Conservation (phyloP, 139 green algal genomes). For the Ostreobium quekettii region DNA sequence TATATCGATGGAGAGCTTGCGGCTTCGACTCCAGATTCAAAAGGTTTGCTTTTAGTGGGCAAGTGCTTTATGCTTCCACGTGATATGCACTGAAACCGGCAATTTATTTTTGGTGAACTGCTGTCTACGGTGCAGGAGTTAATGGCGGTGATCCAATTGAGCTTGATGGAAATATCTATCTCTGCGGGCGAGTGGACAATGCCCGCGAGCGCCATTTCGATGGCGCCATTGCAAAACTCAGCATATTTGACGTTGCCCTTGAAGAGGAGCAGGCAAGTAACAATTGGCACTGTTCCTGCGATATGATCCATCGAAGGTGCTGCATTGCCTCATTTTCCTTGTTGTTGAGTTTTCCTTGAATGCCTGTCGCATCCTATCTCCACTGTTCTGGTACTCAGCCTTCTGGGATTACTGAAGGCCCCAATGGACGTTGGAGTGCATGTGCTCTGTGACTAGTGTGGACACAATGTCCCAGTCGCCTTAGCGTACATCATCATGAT, state of each 20-base stretch:
- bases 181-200: conserved; percentile 41
- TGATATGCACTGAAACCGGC: background rate
- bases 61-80: background rate
- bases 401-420: too few relatives aligned
- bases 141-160: conserved; percentile 24
- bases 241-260: conserved; percentile 27
- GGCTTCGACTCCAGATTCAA: background rate
- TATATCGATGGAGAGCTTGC: conserved; percentile 3
- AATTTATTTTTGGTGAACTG: background rate
- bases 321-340: too few relatives aligned
- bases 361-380: too few relatives aligned
- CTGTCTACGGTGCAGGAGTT: background rate
- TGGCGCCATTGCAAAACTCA: conserved; percentile 24
- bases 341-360: too few relatives aligned
- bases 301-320: too few relatives aligned
- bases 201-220: conserved; percentile 31
- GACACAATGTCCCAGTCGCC: too few relatives aligned
- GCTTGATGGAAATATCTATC: conserved; percentile 29
- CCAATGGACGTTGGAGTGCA: too few relatives aligned
- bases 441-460: too few relatives aligned
- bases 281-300: too few relatives aligned
- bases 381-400: too few relatives aligned
- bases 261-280: too few relatives aligned
- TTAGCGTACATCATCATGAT: too few relatives aligned
- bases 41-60: background rate